Conservation (phyloP, 352 stramenopile species). For the Phytophthora citrophthora region DNA sequence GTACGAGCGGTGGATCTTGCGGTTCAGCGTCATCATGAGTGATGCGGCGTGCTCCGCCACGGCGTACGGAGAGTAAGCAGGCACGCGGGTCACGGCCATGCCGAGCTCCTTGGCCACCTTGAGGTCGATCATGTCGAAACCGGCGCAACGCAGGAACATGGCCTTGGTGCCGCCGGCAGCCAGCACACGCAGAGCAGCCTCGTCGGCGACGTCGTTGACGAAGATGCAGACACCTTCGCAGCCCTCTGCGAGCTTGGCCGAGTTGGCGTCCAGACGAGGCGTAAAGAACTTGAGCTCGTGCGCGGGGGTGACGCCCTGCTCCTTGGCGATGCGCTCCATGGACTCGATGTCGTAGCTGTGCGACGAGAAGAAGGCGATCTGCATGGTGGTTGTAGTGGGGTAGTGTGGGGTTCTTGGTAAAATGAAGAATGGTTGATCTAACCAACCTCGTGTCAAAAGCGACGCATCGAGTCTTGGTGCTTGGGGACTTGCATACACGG, state of each 20-base stretch:
- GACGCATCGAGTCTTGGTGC: conserved; percentile 28
- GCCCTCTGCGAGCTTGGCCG: conserved; percentile 52
- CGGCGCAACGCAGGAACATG: conserved; percentile 80
- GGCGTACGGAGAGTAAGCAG: conserved; percentile 80
- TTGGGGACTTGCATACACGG: conserved; percentile 15
- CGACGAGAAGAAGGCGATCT: conserved; percentile 80
- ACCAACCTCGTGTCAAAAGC: conserved; percentile 9
- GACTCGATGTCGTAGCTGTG: conserved; percentile 76
- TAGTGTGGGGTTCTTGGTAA: conserved; percentile 26
- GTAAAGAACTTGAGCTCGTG: conserved; percentile 67
- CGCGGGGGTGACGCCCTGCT: conserved; percentile 40
- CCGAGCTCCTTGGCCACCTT: conserved; percentile 63
- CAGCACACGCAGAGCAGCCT: conserved; percentile 57
- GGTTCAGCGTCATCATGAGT: conserved; percentile 83
- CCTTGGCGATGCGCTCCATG: conserved; percentile 50
- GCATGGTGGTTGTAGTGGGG: conserved; percentile 30
- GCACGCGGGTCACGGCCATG: conserved; percentile 68
- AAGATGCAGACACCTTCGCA: conserved; percentile 81
- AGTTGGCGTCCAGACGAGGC: conserved; percentile 54
- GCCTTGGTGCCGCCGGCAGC: conserved; percentile 53
- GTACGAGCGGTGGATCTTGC: conserved; percentile 77
- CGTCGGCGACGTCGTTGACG: conserved; percentile 84
- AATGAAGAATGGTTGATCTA: neutral
- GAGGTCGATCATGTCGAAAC: conserved; percentile 83
- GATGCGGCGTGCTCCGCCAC: conserved; percentile 77